Evolutionary conservation across 2,329 filamentous ascomycete species (phyloP).

Genomic region (Macrophomina pseudophaseolina): DNA sequence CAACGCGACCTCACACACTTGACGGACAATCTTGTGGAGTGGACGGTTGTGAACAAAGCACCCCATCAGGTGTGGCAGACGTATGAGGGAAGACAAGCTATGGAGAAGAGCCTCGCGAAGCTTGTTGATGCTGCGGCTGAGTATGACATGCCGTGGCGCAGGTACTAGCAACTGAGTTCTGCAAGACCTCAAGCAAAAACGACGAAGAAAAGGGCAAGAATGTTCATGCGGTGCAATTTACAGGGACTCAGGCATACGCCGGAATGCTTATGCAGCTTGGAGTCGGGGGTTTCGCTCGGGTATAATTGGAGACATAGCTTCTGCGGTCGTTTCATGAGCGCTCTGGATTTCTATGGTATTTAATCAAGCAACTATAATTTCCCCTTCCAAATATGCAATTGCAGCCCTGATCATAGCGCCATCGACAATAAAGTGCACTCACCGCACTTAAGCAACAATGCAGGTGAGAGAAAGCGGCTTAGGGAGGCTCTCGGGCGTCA

Average conservation of each 20-base stretch:
- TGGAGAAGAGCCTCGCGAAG: constrained; percentile 79
- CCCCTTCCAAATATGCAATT: too few relatives aligned
- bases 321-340: not conserved
- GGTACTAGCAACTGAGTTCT: not conserved
- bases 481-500: not conserved
- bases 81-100: constrained; percentile 69
- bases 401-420: too few relatives aligned
- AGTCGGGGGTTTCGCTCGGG: not conserved
- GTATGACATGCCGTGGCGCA: constrained; percentile 23
- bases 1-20: constrained; percentile 83
- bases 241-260: not conserved
- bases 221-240: not conserved
- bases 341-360: not conserved
- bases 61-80: constrained; percentile 87
- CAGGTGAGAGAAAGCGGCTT: not conserved
- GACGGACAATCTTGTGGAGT: constrained; percentile 77
- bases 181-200: not conserved
- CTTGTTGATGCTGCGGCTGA: constrained; percentile 58
- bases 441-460: not conserved
- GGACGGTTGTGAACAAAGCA: constrained; percentile 86
- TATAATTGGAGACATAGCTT: not conserved
- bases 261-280: constrained; percentile 11
- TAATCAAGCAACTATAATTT: not conserved
- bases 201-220: not conserved
- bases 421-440: too few relatives aligned